Percentiles rank a stretch among this genome's conserved stretches.
These are phyloP conservation scores for Naganishia vishniacii DNA, from an alignment of 768 basidiomycete species.

Conservation along the genomic window DNA sequence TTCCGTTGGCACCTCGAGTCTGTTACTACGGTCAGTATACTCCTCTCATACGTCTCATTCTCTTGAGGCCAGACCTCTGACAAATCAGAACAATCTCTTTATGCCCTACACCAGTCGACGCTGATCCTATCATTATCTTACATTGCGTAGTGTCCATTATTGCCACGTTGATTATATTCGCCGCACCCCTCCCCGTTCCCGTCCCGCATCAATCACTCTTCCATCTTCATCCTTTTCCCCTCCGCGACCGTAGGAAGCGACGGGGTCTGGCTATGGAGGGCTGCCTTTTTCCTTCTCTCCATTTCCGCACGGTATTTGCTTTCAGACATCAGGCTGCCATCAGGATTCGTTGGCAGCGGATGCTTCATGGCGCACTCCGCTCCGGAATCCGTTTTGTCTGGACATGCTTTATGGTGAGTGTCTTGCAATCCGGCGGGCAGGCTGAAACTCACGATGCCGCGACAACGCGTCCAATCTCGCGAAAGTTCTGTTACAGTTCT, in stretches of 20 bases:
- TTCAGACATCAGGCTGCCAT: constrained; percentile 45
- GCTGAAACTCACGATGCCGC: constrained; percentile 67
- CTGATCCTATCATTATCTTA: not conserved
- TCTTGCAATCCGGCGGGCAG: not conserved
- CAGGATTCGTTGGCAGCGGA: constrained; percentile 48
- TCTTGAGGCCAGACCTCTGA: no score
- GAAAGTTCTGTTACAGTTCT: constrained; percentile 88
- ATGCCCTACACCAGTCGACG: not conserved
- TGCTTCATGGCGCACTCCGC: constrained; percentile 63
- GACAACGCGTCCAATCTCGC: constrained; percentile 92
- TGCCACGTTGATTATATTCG: not conserved
- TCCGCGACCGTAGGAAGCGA: not conserved
- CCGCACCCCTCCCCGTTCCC: not conserved
- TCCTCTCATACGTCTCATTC: no score
- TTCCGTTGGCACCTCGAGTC: no score
- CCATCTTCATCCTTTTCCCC: constrained; percentile 9
- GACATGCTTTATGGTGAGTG: constrained; percentile 11
- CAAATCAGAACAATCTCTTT: no score
- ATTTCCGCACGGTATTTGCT: constrained; percentile 44
- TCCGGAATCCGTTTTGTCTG: constrained; percentile 74
- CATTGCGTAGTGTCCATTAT: constrained; percentile 8
- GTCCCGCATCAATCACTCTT: not conserved
- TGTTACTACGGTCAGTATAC: no score
- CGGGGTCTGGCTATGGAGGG: not conserved
- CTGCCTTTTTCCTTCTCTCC: constrained; percentile 25